A percentile compares a stretch with the other conserved stretches of the same genome.
These are phyloP conservation scores for Coniosporium apollinis DNA, from an alignment of 495 filamentous ascomycete genomes.

Conservation along the genomic window DNA sequence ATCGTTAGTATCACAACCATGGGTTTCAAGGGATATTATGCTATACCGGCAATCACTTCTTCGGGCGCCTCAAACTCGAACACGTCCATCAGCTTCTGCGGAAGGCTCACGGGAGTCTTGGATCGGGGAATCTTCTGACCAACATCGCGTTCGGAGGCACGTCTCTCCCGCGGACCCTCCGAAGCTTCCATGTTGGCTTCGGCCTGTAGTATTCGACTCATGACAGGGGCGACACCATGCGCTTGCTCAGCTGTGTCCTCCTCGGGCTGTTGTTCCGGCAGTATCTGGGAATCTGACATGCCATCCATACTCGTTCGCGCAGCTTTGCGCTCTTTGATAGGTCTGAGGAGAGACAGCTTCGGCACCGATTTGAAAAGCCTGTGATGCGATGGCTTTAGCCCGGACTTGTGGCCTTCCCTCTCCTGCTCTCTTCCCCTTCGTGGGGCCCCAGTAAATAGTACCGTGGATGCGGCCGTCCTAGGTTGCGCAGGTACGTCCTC, in stretches of 20 bases:
- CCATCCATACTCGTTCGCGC: slow-evolving; percentile 4
- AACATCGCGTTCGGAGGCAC: slow-evolving; percentile 19
- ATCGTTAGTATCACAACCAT: slow-evolving; percentile 5
- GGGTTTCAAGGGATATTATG: slow-evolving; percentile 1
- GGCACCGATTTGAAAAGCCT: slow-evolving; percentile 42
- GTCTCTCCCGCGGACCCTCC: slow-evolving; percentile 12
- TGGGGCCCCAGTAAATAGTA: too few relatives aligned
- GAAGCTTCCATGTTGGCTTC: slow-evolving; percentile 41
- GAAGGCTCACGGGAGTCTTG: slow-evolving; percentile 33
- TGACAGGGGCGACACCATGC: slow-evolving; percentile 42
- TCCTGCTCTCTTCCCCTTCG: slow-evolving; percentile 1
- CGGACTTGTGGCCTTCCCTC: slow-evolving; percentile 13
- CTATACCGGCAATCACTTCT: slow-evolving; percentile 65
- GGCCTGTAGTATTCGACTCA: slow-evolving; percentile 76
- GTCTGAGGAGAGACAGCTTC: slow-evolving; percentile 30
- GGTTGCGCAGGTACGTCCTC: too few relatives aligned
- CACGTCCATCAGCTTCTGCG: slow-evolving; percentile 63
- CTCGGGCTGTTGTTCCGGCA: slow-evolving; percentile 15
- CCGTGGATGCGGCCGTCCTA: too few relatives aligned
- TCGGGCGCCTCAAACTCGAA: slow-evolving; percentile 73
- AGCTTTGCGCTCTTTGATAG: slow-evolving; percentile 16
- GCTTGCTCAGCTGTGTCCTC: slow-evolving; percentile 10
- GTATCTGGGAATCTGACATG: slow-evolving; percentile 23
- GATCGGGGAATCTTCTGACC: slow-evolving; percentile 17
- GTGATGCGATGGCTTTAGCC: slow-evolving; percentile 45